phyloP scores from a whole-genome alignment of 176 grass and related monocot genomes.

The Zea mays region DNA sequence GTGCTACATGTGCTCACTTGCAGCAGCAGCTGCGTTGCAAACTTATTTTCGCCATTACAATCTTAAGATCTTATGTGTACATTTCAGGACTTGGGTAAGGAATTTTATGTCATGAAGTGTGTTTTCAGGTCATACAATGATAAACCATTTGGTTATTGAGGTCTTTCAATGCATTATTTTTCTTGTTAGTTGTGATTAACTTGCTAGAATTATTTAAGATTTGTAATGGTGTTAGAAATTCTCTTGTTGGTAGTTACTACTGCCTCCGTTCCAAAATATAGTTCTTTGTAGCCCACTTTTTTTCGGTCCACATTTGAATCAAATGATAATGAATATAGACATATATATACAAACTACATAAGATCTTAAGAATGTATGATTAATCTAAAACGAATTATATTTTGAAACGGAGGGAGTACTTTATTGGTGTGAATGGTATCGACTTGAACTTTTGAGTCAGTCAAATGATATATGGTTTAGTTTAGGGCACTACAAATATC shows the following conservation, averaged over 20 bases:
- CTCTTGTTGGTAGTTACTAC: background rate
- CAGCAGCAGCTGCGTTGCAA: background rate
- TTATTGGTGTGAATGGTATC: background rate
- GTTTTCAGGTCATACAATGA: constrained; percentile 1
- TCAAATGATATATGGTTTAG: background rate
- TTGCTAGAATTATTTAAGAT: constrained; percentile 8
- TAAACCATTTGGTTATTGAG: background rate
- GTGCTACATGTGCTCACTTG: background rate
- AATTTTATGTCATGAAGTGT: background rate
- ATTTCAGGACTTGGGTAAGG: background rate
- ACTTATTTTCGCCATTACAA: background rate
- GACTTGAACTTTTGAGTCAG: background rate
- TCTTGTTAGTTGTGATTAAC: constrained; percentile 9
- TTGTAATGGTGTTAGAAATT: background rate
- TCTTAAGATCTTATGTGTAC: constrained; percentile 5
- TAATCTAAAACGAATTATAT: too few relatives aligned
- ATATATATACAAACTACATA: too few relatives aligned
- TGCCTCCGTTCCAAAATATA: too few relatives aligned
- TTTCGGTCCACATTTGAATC: too few relatives aligned
- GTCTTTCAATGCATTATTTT: constrained; percentile 2
- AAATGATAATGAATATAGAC: too few relatives aligned
- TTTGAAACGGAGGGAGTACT: background rate
- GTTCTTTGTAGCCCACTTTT: too few relatives aligned
- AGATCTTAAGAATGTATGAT: too few relatives aligned
- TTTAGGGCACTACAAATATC: background rate